These are phyloP conservation scores for Dipodascus geniculatus DNA, from an alignment of 805 yeast species.

Conservation along the genomic window DNA sequence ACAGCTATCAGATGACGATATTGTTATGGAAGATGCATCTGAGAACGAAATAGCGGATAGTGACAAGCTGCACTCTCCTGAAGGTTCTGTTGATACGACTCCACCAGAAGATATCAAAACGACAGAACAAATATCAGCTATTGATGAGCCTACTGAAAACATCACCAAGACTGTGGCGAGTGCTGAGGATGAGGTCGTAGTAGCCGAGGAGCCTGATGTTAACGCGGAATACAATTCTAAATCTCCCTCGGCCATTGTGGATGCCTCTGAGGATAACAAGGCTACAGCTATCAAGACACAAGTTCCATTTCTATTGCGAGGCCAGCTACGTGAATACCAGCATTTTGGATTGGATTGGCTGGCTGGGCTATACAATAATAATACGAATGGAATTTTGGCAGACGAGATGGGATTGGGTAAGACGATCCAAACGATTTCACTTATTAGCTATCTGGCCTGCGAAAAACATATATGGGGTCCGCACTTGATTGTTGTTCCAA, in stretches of 20 bases:
- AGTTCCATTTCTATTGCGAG: constrained; percentile 60
- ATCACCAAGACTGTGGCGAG: constrained; percentile 2
- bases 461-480: constrained; percentile 97
- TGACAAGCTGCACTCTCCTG: neutral
- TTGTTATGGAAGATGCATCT: constrained; percentile 10
- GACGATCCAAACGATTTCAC: constrained; percentile 89
- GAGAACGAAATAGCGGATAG: constrained; percentile 5
- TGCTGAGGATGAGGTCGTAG: constrained; percentile 5
- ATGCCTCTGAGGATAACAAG: neutral
- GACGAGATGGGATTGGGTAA: constrained; percentile 98
- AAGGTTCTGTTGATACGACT: neutral
- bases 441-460: constrained; percentile 80
- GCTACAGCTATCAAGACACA: constrained; percentile 33
- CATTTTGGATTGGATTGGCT: constrained; percentile 96
- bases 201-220: constrained; percentile 6
- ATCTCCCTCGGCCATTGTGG: neutral
- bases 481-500: constrained; percentile 91
- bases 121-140: neutral
- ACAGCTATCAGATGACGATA: constrained; percentile 15
- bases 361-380: constrained; percentile 82
- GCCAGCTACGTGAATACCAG: constrained; percentile 80
- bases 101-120: neutral
- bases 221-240: neutral
- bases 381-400: constrained; percentile 93
- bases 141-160: constrained; percentile 2